phyloP scores from a whole-genome alignment of 225 moss, liverwort and hornwort species.

The Asterella californica region DNA sequence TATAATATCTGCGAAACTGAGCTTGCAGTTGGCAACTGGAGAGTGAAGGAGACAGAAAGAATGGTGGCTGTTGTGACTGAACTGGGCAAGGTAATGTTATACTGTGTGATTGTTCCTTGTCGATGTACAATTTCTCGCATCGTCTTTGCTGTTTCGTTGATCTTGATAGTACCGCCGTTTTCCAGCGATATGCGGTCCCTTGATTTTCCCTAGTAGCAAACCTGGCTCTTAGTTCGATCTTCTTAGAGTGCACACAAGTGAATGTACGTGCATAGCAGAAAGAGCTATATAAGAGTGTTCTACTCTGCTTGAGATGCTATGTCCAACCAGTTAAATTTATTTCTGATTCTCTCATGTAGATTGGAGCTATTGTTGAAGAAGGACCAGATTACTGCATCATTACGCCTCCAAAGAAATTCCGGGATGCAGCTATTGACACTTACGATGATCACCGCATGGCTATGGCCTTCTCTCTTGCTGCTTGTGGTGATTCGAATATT shows the following conservation, averaged over 20 bases:
- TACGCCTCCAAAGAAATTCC: slow-evolving; percentile 58
- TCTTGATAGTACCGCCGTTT: neutral
- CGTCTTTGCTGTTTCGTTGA: neutral
- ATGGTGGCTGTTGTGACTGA: slow-evolving; percentile 88
- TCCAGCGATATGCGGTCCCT: neutral
- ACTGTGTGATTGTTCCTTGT: neutral
- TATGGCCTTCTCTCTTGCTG: slow-evolving; percentile 86
- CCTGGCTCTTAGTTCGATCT: neutral
- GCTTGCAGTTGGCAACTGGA: slow-evolving; percentile 89
- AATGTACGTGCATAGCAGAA: neutral
- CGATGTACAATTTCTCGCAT: neutral
- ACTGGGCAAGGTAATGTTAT: slow-evolving; percentile 59
- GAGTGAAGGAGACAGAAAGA: slow-evolving; percentile 98
- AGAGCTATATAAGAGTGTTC: too few relatives aligned
- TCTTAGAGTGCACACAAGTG: neutral
- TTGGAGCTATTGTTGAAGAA: slow-evolving; percentile 86
- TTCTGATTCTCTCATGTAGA: slow-evolving; percentile 30
- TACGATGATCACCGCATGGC: slow-evolving; percentile 98
- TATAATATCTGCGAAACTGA: neutral
- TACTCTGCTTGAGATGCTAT: neutral
- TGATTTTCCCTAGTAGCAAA: neutral
- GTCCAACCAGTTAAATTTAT: neutral
- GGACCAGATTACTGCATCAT: slow-evolving; percentile 81
- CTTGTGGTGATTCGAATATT: slow-evolving; percentile 63
- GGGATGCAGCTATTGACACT: slow-evolving; percentile 60